Conservation (phyloP, 2,329 filamentous ascomycete genomes). For the Coniochaeta ligniaria region DNA sequence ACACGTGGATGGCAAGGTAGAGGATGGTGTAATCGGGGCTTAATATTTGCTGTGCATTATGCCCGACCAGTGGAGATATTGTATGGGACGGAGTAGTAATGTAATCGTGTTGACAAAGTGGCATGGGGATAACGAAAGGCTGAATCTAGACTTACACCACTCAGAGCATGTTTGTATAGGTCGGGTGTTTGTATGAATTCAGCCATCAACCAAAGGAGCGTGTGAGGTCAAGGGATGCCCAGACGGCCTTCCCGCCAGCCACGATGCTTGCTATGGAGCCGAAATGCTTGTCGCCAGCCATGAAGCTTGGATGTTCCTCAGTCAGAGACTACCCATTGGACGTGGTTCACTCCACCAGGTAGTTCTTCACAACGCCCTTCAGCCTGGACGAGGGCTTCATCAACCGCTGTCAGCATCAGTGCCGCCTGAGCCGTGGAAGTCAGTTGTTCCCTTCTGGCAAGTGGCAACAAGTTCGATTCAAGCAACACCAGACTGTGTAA, state of each 20-base stretch:
- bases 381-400: background rate
- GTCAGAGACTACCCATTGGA: background rate
- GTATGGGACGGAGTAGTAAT: background rate
- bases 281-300: background rate
- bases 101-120: background rate
- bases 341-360: background rate
- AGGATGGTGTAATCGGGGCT: slow-evolving; percentile 1
- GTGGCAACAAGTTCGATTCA: background rate
- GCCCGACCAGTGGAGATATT: background rate
- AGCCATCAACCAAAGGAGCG: background rate
- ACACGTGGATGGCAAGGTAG: background rate
- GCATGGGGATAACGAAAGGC: background rate
- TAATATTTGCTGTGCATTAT: slow-evolving; percentile 1
- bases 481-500: background rate
- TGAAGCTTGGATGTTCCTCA: background rate
- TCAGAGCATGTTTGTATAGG: background rate
- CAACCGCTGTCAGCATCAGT: background rate
- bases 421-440: too few species aligned
- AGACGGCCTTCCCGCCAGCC: background rate
- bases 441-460: background rate
- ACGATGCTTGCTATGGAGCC: background rate
- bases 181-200: background rate
- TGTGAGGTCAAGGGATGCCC: background rate
- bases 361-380: background rate
- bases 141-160: background rate